Evolutionary conservation across 2,329 filamentous ascomycete species (phyloP), one percentile per base, ranked within the genome.

Genomic region (Pestalotiopsis sp.): DNA sequence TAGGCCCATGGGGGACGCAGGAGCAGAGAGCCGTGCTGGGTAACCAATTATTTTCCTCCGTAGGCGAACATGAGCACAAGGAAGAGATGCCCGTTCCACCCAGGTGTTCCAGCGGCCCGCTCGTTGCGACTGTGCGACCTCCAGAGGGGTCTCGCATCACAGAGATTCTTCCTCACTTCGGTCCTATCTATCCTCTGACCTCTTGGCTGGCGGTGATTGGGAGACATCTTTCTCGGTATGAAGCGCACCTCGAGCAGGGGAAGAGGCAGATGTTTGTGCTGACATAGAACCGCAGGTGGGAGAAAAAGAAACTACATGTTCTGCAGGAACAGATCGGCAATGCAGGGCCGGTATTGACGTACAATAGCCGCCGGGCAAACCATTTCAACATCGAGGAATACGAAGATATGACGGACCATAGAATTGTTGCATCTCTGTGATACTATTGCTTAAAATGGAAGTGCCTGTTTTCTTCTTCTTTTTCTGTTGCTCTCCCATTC

Each of bases 1-100:
- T 36, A 36, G 23, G 13, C 14, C 57, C 13, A 13, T 59, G 23
- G 23, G 11, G 23, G 25, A 20, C 57, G 57, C 14, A 23, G 57
- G 23, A n/a, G 57, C 20, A 52, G 17, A 52, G 17, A 52, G 45
- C 31, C 60, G 20, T 39, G 36, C n/a, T 64, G 62, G 62, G 62
- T 36, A 64, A n/a, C 62, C 62, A 64, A 64, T 64, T 38, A 52
- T 20, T 64, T 25, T 36, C 31, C 41, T 17, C 27, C 5, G 4
- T 64, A 64, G 62, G 62, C 62, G 62, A 64, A 64, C 11, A 36
- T 23, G 59, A 39, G 13, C 57, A 60, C 39, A 45, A 36, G 39
- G 27, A 36, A 36, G 31, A 52, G 3, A 64, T 25, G 62, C 31
- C 31, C 41, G 20, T 38, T 52, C 17, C 17, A 52, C 62, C n/a